Base-by-base conservation (phyloP, 2,329 filamentous ascomycete genomes). In the Coleophoma crateriformis region DNA sequence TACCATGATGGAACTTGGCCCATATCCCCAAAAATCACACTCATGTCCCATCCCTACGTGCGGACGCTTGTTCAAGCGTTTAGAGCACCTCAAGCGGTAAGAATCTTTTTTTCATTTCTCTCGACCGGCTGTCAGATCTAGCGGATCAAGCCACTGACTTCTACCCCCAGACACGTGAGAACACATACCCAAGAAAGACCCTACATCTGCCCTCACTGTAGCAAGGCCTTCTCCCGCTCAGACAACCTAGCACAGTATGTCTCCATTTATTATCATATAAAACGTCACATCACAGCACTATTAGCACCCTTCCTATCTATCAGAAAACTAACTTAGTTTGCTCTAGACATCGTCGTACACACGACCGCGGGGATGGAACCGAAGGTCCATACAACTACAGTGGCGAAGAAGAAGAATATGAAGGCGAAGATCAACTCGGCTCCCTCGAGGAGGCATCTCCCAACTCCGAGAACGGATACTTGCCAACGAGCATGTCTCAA, bases 101-200 rank as follows among this genome's bases (percentile, higher is more conserved):
- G 87, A 64, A 68, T 64, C 63, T 64, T 63, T 46, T 57, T 67
- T 71, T 68, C 59, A 57, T 64, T 70, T 68, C 27, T 27, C 27
- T 58, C 59, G 48, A 54, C 55, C 60, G 59, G 55, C 58, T 61
- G 51, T 58, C 46, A 42, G 42, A 54, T 42, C 37, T 32, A 47
- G 20, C 27, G 50, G 41, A 50, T 59, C 59, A 73, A 73, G 68
- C 71, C 74, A 73, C 76, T 75, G 64, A 75, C 72, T 65, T 64
- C 62, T 67, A 52, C 71, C 69, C 67, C 62, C 80, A 95, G 91
- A 79, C 94, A 99, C 75, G 94, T 99, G 70, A 88, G 94, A 74
- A 99, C 94, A 65, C 94, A 99, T 78, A 99, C 94, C 50, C 94
- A 99, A 78, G 94, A 99, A 78, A 89, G 92, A 74, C 94, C 94